Evolutionary conservation across 371 early-diverging fungal genomes (phyloP), one percentile per base, ranked within the genome.

Genomic region (Actinomucor elegans): DNA sequence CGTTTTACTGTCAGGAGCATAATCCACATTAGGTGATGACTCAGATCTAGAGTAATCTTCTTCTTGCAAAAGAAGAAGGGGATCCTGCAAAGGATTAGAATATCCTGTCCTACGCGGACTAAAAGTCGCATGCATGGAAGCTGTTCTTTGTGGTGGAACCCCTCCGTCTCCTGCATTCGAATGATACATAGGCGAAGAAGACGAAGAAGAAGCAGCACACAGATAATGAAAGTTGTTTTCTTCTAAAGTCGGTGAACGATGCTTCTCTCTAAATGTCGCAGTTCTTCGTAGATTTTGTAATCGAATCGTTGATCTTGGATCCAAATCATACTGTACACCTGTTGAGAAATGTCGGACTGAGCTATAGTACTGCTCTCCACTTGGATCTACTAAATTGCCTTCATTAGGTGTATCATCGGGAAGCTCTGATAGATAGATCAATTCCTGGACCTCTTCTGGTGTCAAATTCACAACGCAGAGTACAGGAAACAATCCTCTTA

Each of bases 401-500:
- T n/a, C n/a, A n/a, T n/a, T n/a, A n/a, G n/a, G n/a, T n/a, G n/a
- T n/a, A 8, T 42, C 51, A 2, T 59, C 52, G 34, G 43, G 36
- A 35, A 53, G 10, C 31, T 59, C 54, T n/a, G 54, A 54, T 33
- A 42, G 20, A 26, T 49, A 49, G 6, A 60, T 33, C 14, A 54
- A 21, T 27, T 55, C 61, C 31, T 50, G 55, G 2, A 55, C 48
- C 38, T 60, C 61, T 60, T 48, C 50, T 10, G 57, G 35, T 18
- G 61, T 48, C 24, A 65, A 28, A 18, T 50, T 56, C 1, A 53
- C 35, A 0, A 65, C 66, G 41, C 60, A 65, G 4, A 59, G 28
- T 10, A 65, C 36, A 18, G 66, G 66, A 48, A 65, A 65, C 15
- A 65, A 36, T 7, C 66, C 66, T 52, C 66, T 34, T 29, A 52